Conservation (phyloP, 768 basidiomycete species). For the Russula abietina region DNA sequence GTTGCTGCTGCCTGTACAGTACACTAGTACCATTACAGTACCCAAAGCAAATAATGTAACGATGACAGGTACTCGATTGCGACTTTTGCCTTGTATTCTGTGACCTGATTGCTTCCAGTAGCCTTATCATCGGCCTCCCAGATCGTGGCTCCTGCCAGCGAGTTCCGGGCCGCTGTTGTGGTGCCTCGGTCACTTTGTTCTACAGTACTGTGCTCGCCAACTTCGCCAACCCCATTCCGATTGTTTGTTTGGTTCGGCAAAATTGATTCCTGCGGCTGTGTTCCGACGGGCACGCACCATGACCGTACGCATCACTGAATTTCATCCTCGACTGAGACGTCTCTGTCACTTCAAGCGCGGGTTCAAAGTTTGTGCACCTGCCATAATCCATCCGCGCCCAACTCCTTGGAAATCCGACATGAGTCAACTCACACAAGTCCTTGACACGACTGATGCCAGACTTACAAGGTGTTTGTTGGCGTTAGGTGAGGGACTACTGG, state of each 20-base stretch:
- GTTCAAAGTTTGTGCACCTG: background rate
- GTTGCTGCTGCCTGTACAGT: no score
- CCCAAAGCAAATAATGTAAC: background rate
- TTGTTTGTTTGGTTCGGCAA: background rate
- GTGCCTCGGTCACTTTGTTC: background rate
- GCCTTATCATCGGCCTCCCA: background rate
- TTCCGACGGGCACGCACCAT: background rate
- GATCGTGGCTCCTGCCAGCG: no score
- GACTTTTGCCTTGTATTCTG: background rate
- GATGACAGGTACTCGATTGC: background rate
- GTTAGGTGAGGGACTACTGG: background rate
- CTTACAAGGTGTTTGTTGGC: background rate
- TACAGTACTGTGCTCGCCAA: no score
- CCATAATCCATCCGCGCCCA: background rate
- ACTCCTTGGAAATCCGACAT: slow-evolving; percentile 27
- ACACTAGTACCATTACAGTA: no score
- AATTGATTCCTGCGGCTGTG: background rate
- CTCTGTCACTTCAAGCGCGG: background rate
- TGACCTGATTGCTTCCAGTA: background rate
- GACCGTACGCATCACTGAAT: background rate
- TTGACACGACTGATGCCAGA: background rate
- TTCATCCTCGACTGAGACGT: background rate
- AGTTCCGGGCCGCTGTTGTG: background rate
- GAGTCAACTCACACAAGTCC: no score
- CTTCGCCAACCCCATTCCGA: background rate